A percentile compares a stretch with the other conserved stretches of the same genome.
Conservation (phyloP, 2,329 filamentous ascomycete species). For the Raffaelea ambrosiae region DNA sequence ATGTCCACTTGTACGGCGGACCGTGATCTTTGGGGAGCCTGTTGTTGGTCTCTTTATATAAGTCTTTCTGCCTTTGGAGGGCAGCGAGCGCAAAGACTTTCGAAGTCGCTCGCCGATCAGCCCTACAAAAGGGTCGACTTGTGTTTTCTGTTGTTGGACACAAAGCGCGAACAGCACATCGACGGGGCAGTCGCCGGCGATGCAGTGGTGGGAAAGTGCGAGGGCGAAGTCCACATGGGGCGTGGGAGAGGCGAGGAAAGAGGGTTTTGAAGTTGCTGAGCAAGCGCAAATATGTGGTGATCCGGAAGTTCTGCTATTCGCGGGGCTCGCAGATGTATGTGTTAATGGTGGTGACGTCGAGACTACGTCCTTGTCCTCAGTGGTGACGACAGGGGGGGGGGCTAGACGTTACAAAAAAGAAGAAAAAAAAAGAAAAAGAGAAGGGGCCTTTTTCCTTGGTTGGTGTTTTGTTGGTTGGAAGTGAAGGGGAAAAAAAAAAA, state of each 20-base stretch:
- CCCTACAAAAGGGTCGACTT: constrained; percentile 24
- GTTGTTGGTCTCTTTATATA: no score
- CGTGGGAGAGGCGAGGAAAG: no score
- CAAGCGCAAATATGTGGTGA: no score
- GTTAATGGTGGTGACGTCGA: no score
- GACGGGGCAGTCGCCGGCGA: constrained; percentile 36
- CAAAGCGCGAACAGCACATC: constrained; percentile 4
- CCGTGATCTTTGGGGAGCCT: no score
- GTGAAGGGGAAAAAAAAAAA: no score
- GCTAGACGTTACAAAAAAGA: not conserved
- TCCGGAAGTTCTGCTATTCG: no score
- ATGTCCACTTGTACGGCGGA: no score
- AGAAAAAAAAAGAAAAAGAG: not conserved
- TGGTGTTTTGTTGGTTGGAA: no score
- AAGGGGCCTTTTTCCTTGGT: not conserved
- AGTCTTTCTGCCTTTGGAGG: constrained; percentile 39
- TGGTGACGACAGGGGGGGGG: no score
- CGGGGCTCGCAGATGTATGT: no score
- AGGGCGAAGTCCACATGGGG: constrained; percentile 19
- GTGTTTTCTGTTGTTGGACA: not conserved
- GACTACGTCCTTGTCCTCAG: no score
- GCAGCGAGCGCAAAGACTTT: constrained; percentile 58
- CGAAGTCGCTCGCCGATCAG: constrained; percentile 49
- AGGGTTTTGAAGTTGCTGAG: constrained; percentile 34
- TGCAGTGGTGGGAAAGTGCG: constrained; percentile 12